Evolutionary conservation across 352 stramenopile genomes (phyloP), one percentile per base, ranked within the genome.

Genomic region (Phytophthora agathidicida): DNA sequence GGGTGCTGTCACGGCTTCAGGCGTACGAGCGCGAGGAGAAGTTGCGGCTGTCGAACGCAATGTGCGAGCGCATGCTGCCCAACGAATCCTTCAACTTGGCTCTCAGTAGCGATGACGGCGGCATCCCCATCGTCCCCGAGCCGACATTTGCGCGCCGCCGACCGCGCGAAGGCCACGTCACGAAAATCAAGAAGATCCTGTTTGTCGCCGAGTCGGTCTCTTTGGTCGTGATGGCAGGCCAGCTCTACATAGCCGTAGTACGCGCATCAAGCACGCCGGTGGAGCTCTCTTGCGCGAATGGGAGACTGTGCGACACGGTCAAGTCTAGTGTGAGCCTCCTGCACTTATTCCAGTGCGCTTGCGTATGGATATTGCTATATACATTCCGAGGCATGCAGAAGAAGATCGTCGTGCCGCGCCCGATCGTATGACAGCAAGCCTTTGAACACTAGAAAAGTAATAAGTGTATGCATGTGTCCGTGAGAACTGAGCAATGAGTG

Each of bases 231-330:
- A 60, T 68, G 39, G 61, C 45, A 2, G 68, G 61, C 0, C 74
- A 83, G 62, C 65, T 87, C 24, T 56, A 70, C 42, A 61, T 65
- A 23, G 61, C 61, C 10, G 54, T 70, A 35, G 17, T 47, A 13
- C 54, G 68, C 35, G 36, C 53, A 19, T 43, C 33, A 10, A 56
- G 8, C 35, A 58, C 61, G 4, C 61, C 61, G 5, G 31, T 58
- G 14, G 80, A 85, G 46, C 60, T 89, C 7, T 73, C 68, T 0
- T 89, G 80, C 30, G 77, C 80, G 10, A 88, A 88, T 46, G 80
- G 77, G 5, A 33, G 62, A 6, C 22, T 69, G 36, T 89, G 80
- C 41, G 61, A 85, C 5, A 58, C 62, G 16, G 46, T 88, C 27
- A 46, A 66, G 17, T 50, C 57, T 11, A 63, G 46, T n/a, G 36